phyloP scores from a whole-genome alignment of 2,329 filamentous ascomycete genomes.

The Cytospora piceae region DNA sequence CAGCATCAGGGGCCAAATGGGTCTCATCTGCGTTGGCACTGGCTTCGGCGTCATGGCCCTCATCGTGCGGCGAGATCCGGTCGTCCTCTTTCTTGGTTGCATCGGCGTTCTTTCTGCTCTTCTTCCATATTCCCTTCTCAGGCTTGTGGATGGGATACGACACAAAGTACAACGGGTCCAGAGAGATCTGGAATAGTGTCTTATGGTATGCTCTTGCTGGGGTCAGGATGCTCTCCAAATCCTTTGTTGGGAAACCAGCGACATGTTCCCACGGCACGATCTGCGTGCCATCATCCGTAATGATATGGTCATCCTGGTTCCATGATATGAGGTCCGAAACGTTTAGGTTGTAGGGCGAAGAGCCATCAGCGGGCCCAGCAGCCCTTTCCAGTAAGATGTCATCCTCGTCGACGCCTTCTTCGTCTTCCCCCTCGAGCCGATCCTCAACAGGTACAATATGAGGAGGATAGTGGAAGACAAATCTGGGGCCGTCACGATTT shows the following conservation, averaged over 20 bases:
- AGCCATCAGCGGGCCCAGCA: constrained; percentile 42
- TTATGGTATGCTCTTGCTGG: constrained; percentile 79
- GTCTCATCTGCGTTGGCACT: constrained; percentile 33
- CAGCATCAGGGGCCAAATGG: constrained; percentile 33
- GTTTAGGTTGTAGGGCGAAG: constrained; percentile 38
- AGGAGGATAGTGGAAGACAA: constrained; percentile 90
- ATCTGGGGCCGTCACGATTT: constrained; percentile 76
- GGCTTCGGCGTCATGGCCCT: constrained; percentile 31
- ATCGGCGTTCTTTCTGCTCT: constrained; percentile 49
- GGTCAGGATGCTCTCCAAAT: constrained; percentile 79
- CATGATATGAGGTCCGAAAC: constrained; percentile 48
- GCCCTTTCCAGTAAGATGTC: constrained; percentile 55
- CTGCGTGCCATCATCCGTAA: constrained; percentile 59
- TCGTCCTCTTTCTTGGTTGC: constrained; percentile 38
- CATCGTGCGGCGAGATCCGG: constrained; percentile 34
- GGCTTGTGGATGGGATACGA: constrained; percentile 84
- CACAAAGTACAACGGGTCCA: constrained; percentile 79
- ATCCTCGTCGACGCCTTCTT: constrained; percentile 51
- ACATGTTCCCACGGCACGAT: constrained; percentile 73
- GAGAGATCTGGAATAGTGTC: constrained; percentile 76
- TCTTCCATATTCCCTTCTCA: constrained; percentile 77
- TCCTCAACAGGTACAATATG: constrained; percentile 48
- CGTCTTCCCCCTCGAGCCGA: constrained; percentile 40
- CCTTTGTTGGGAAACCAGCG: constrained; percentile 73
- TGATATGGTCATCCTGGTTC: constrained; percentile 58